phyloP scores from a whole-genome alignment of 1,139 yeast genomes.

The Scheffersomyces insectosa region DNA sequence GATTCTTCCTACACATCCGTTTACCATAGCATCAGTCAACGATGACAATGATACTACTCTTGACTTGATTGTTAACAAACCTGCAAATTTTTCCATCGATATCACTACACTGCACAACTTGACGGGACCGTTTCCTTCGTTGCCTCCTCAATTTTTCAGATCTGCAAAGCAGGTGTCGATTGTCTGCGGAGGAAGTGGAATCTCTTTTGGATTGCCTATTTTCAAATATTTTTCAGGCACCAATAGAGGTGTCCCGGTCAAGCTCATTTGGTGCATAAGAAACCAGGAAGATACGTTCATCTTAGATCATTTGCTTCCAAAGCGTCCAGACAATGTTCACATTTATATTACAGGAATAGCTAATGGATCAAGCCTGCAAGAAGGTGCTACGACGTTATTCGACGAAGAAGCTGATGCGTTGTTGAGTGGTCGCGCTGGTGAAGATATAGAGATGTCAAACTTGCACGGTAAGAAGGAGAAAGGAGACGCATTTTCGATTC shows the following conservation, averaged over 20 bases:
- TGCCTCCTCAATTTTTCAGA: constrained; percentile 26
- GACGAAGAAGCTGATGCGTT: constrained; percentile 20
- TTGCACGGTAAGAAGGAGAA: constrained; percentile 9
- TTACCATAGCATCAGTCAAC: constrained; percentile 23
- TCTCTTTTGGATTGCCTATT: constrained; percentile 72
- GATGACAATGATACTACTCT: constrained; percentile 16
- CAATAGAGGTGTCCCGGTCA: constrained; percentile 3
- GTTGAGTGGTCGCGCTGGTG: constrained; percentile 15
- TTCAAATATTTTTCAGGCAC: constrained; percentile 35
- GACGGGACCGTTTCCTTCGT: constrained; percentile 31
- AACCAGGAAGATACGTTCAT: constrained; percentile 43
- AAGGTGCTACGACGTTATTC: constrained; percentile 8
- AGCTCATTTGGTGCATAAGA: constrained; percentile 57
- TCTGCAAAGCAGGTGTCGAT: constrained; percentile 57
- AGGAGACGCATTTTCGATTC: constrained; percentile 5
- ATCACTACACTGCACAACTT: constrained; percentile 17
- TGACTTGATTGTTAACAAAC: constrained; percentile 26
- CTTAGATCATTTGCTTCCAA: constrained; percentile 33
- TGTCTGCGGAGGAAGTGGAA: constrained; percentile 86
- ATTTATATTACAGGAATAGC: constrained; percentile 24
- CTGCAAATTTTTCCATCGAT: constrained; percentile 12
- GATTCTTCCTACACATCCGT: constrained; percentile 43
- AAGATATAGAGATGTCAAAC: constrained; percentile 22
- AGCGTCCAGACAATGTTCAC: constrained; percentile 10
- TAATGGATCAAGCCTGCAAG: constrained; percentile 1